Evolutionary conservation across 129 eudicot genomes (phyloP), one percentile per base, ranked within the genome.

Genomic region (Smallanthus sonchifolius): DNA sequence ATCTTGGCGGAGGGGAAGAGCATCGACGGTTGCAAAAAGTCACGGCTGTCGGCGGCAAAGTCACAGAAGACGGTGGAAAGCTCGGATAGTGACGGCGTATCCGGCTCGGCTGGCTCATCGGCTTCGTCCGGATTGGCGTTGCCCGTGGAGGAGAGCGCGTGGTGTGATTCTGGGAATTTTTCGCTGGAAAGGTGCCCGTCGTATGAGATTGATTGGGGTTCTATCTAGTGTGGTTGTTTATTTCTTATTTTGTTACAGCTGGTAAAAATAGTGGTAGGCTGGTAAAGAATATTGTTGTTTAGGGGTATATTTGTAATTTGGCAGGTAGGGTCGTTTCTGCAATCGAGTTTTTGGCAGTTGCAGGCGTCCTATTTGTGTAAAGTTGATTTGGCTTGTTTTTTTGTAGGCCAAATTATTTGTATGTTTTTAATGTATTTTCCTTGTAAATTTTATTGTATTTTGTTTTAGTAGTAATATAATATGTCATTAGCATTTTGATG

Each of bases 181-280:
- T 66, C 62, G 65, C 77, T 92, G 87, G 86, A 83, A 72, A 88
- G 83, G 38, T 85, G 79, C 44, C 97, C 97, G 64, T 91, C 97
- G 16, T 77, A 88, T 75, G 97, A 91, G 79, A 88, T 91, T 47
- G 97, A 91, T 76, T 87, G 93, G 96, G 84, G 72, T 74, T 77
- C 82, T 13, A 40, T 78, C 42, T 39, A 43, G 81, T 38, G 20
- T 54, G 20, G 20, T 60, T 4, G 48, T 24, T 52, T 2, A 7
- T 65, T 42, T 40, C 2, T 57, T 69, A 54, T 54, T 64, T 44
- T 51, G 83, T 45, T 71, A 30, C 69, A 48, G 20, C 76, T 15
- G 70, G 19, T 28, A 35, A 32, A 69, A 2, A 64, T 77, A 76
- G 70, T 4, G 16, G 61, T 54, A 24, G 30, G 30, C 0, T 24